Evolutionary conservation across 306 rosid species (phyloP).

Genomic region (Inga oerstediana): DNA sequence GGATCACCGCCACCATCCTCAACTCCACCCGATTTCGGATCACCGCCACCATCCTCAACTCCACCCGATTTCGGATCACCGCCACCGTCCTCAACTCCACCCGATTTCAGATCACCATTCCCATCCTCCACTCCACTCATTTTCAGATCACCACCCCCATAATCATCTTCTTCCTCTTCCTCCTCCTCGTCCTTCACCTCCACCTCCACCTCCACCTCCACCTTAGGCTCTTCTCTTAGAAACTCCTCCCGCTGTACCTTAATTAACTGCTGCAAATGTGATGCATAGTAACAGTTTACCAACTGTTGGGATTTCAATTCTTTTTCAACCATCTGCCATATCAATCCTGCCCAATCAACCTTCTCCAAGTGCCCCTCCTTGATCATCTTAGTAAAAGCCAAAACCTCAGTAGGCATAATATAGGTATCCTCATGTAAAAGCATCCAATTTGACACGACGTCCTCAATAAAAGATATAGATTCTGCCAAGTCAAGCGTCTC

Average conservation of each 20-base stretch:
- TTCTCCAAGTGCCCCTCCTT: slow-evolving; percentile 65
- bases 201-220: slow-evolving; percentile 34
- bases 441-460: slow-evolving; percentile 72
- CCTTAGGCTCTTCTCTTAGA: slow-evolving; percentile 42
- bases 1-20: not conserved
- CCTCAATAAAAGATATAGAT: slow-evolving; percentile 55
- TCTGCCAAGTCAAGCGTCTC: slow-evolving; percentile 43
- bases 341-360: slow-evolving; percentile 79
- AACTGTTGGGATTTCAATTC: slow-evolving; percentile 59
- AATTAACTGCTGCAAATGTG: slow-evolving; percentile 82
- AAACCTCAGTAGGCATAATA: slow-evolving; percentile 63
- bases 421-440: slow-evolving; percentile 77
- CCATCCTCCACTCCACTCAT: slow-evolving; percentile 42
- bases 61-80: slow-evolving; percentile 17
- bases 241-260: slow-evolving; percentile 59
- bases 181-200: slow-evolving; percentile 2
- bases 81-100: slow-evolving; percentile 36
- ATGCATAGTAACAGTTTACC: slow-evolving; percentile 77
- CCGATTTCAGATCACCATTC: slow-evolving; percentile 11
- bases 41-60: not conserved
- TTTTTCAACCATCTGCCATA: slow-evolving; percentile 85
- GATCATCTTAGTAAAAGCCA: slow-evolving; percentile 41
- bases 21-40: not conserved
- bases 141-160: slow-evolving; percentile 29
- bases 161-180: slow-evolving; percentile 47